phyloP scores from a whole-genome alignment of 306 rosid species.

The Prunus campanulata region DNA sequence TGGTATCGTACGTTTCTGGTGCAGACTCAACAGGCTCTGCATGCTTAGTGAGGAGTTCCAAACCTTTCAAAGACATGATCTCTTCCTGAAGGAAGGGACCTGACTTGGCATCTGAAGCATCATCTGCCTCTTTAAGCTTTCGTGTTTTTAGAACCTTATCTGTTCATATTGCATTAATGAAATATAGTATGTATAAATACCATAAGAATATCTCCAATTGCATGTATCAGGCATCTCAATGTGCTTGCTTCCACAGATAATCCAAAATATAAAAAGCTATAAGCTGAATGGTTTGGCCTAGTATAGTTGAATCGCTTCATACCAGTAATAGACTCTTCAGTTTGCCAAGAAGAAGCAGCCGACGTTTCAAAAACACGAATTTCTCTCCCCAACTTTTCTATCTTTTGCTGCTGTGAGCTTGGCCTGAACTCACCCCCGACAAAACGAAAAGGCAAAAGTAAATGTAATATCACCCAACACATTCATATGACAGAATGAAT shows the following conservation, averaged over 20 bases:
- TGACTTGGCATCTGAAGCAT: slow-evolving; percentile 24
- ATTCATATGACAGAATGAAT: background rate
- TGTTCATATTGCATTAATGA: slow-evolving; percentile 22
- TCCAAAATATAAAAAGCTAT: background rate
- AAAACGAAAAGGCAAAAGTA: background rate
- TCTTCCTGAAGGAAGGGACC: slow-evolving; percentile 62
- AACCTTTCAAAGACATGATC: slow-evolving; percentile 60
- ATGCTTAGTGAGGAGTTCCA: slow-evolving; percentile 38
- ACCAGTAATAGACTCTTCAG: slow-evolving; percentile 43
- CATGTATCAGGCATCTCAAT: background rate
- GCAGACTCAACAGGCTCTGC: slow-evolving; percentile 37
- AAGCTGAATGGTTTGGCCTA: background rate
- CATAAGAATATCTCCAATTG: background rate
- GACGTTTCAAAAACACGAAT: slow-evolving; percentile 66
- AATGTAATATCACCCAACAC: background rate
- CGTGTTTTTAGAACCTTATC: slow-evolving; percentile 81
- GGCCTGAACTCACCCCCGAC: slow-evolving; percentile 38
- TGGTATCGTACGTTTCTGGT: slow-evolving; percentile 23
- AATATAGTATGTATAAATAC: background rate
- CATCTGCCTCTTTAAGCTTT: slow-evolving; percentile 78
- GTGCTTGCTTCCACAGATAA: background rate
- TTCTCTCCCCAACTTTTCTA: slow-evolving; percentile 59
- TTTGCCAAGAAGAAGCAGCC: slow-evolving; percentile 42
- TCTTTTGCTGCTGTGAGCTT: slow-evolving; percentile 49
- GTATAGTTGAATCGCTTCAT: slow-evolving; percentile 2